Evolutionary conservation across 2,329 filamentous ascomycete species (phyloP).

Genomic region (Beauveria sp.): DNA sequence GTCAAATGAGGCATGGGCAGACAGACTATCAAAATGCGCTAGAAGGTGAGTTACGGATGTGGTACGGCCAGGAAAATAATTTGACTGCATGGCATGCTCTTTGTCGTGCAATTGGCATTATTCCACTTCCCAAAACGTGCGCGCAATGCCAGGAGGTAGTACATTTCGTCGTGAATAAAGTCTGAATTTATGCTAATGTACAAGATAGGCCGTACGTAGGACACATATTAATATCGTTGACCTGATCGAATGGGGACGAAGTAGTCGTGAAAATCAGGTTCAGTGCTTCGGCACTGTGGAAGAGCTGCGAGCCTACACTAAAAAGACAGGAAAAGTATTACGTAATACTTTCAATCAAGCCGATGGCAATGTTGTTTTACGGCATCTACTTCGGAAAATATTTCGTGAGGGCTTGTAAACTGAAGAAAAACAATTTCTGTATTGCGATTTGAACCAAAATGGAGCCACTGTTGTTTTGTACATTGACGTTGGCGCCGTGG

Average conservation of each 20-base stretch:
- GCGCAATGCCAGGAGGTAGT: background rate
- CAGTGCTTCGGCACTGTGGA: background rate
- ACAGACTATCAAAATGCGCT: constrained; percentile 3
- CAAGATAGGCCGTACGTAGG: background rate
- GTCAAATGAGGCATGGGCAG: background rate
- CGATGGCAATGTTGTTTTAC: too few relatives aligned
- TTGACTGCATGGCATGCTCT: constrained; percentile 6
- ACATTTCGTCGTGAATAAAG: too few relatives aligned
- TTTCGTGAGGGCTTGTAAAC: too few relatives aligned
- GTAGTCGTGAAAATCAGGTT: constrained; percentile 5
- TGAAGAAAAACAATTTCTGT: too few relatives aligned
- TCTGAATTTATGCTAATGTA: background rate
- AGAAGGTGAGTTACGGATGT: background rate
- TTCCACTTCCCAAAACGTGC: background rate
- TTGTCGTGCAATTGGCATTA: constrained; percentile 1
- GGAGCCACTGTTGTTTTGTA: too few relatives aligned
- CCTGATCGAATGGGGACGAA: constrained; percentile 13
- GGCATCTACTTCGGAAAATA: too few relatives aligned
- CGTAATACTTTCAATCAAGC: too few relatives aligned
- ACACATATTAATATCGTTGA: constrained; percentile 10
- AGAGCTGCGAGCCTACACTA: background rate
- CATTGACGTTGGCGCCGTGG: background rate
- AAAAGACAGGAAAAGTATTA: too few relatives aligned
- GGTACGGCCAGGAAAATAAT: constrained; percentile 6
- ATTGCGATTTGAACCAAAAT: too few relatives aligned